Evolutionary conservation across 805 yeast genomes (phyloP), one percentile per base, ranked within the genome.

Genomic region (Wickerhamiella parazyma): DNA sequence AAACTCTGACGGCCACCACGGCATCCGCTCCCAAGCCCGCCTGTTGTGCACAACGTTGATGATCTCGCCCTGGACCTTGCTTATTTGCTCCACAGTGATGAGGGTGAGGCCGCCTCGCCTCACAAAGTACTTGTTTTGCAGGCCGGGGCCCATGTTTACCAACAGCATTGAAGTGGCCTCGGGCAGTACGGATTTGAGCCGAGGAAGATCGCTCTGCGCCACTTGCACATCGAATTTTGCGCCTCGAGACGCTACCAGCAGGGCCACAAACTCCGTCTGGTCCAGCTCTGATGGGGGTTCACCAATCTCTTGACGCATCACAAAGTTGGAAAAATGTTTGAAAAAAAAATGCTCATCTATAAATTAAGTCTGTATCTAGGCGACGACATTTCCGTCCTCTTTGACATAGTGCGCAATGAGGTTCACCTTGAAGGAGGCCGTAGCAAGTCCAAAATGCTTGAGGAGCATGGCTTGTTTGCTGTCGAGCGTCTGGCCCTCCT

Each of bases 391-490:
- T 51, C 83, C 85, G 46, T 72, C 77, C 59, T 80, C 78, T 41
- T 52, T 51, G 41, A 57, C 56, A 59, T 81, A 89, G 62, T 72
- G 83, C 16, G 91, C 95, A 53, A 77, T 65, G 49, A 81, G 66
- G 54, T 75, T 72, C 42, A 91, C 93, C 63, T 78, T 84, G 66
- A 89, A 91, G 59, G 83, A 86, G 36, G 95, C 73, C 45, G 86
- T 85, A 10, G 96, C 96, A 46, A 93, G 75, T 57, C 99, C 99
- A 62, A 91, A 93, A 54, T 84, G 91, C 65, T 91, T 91, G 62
- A 91, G 71, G 45, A 91, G 76, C 52, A 91, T 72, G 19, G 96
- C 93, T 66, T 91, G 93, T 56, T 81, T 80, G 40, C 87, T 91
- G 63, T 85, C 94, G 49, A 93, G 70, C 21, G 71, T 68, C 46